These are phyloP conservation scores for Violaceomyces palustris DNA, from an alignment of 1,284 basidiomycete species.

Conservation along the genomic window DNA sequence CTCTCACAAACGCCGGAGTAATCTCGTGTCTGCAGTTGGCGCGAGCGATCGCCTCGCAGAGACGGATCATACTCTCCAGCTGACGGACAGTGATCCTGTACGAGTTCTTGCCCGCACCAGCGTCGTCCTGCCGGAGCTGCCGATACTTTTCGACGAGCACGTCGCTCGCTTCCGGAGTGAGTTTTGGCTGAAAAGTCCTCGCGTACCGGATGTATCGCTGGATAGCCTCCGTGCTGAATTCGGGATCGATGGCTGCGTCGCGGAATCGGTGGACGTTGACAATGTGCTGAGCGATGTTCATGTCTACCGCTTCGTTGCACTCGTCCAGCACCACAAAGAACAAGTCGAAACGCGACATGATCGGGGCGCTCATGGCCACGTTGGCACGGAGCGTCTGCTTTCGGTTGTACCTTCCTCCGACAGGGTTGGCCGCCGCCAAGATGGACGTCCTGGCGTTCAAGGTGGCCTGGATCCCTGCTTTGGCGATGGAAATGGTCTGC, in stretches of 20 bases:
- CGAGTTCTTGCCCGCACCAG: slow-evolving; percentile 73
- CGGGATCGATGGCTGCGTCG: slow-evolving; percentile 87
- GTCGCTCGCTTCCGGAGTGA: slow-evolving; percentile 86
- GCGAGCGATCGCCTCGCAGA: slow-evolving; percentile 92
- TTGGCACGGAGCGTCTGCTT: slow-evolving; percentile 92
- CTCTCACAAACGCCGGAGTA: slow-evolving; percentile 79
- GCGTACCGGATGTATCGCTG: slow-evolving; percentile 97
- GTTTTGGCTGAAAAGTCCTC: slow-evolving; percentile 77
- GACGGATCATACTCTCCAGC: slow-evolving; percentile 91
- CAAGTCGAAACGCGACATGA: slow-evolving; percentile 98
- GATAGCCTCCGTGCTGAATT: slow-evolving; percentile 92
- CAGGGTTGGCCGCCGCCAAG: slow-evolving; percentile 93
- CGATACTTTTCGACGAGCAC: slow-evolving; percentile 95
- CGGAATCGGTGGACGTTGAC: slow-evolving; percentile 95
- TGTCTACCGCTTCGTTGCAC: slow-evolving; percentile 85
- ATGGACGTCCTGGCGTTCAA: slow-evolving; percentile 97
- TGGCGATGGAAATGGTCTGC: slow-evolving; percentile 98
- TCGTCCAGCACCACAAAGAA: slow-evolving; percentile 99
- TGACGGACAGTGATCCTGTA: slow-evolving; percentile 95
- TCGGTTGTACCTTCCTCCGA: slow-evolving; percentile 92
- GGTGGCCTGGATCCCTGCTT: slow-evolving; percentile 97
- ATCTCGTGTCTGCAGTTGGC: slow-evolving; percentile 84
- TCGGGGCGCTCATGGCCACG: slow-evolving; percentile 95
- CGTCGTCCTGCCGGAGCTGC: slow-evolving; percentile 84
- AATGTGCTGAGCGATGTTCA: slow-evolving; percentile 93